These are phyloP conservation scores for Tolypocladium cylindrosporum DNA, from an alignment of 2,329 filamentous ascomycete species.

Conservation along the genomic window DNA sequence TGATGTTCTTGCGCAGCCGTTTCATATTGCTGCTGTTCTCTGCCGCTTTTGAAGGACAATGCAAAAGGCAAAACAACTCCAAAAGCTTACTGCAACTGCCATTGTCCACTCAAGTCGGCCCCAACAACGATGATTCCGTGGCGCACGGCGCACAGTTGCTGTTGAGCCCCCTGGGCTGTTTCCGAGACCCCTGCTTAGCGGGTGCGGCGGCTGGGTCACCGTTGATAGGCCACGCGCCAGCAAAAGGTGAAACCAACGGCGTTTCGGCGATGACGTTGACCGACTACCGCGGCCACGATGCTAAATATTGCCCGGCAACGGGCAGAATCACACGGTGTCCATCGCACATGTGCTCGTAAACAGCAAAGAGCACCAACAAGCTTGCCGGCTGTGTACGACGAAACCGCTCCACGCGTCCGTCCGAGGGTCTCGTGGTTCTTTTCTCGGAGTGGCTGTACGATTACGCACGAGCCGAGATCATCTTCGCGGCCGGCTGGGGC, in stretches of 20 bases:
- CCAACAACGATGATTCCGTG: not conserved
- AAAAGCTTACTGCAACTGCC: not conserved
- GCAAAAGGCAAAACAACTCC: not conserved
- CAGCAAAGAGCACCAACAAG: not conserved
- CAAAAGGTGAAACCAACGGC: constrained; percentile 14
- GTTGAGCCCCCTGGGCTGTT: not conserved
- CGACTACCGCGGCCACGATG: not conserved
- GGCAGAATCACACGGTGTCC: not conserved
- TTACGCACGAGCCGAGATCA: not conserved
- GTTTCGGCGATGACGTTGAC: constrained; percentile 11
- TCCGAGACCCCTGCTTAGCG: not conserved
- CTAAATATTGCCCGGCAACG: not conserved
- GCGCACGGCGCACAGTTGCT: not conserved
- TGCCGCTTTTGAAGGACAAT: not conserved
- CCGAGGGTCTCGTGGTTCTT: not conserved
- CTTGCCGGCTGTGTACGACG: not conserved
- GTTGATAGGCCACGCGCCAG: constrained; percentile 8
- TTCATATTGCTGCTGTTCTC: not conserved
- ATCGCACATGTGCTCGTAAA: not conserved
- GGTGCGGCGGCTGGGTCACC: not conserved
- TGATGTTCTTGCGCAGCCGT: not conserved
- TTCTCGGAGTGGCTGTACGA: not conserved
- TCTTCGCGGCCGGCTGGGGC: not conserved
- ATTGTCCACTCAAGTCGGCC: not conserved
- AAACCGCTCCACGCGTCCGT: not conserved